Base-by-base conservation (phyloP, 139 green algal genomes). In the Chlamydomonas incerta region DNA sequence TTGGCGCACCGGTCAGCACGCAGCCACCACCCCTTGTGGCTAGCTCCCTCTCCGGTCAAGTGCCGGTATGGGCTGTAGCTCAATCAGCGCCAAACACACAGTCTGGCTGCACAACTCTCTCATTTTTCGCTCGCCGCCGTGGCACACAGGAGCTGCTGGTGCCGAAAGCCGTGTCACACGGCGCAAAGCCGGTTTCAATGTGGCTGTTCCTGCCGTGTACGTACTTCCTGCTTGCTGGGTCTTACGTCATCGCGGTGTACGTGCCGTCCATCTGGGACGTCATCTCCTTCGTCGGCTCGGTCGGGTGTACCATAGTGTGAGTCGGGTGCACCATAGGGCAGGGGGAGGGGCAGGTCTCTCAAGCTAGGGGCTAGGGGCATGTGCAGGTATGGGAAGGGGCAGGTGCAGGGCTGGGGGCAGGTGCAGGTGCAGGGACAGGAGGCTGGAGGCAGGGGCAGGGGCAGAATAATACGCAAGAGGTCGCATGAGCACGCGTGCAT, bases 171-270 rank as follows among this genome's bases (percentile, higher is more conserved):
- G 77, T 20, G 14, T 1, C 24, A 3, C 63, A 46, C 62, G 63
- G 63, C 41, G 41, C 63, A 18, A 23, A 46, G 21, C 77, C 77
- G 29, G 75, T 82, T 34, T 3, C 60, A 35, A 23, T 65, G 23
- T 4, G 29, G 17, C 63, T 83, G 20, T 74, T 66, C 77, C 77
- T 83, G 47, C 31, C n/a, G 15, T 52, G 4, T 46, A 83, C 77
- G 0, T 74, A 66, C 62, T 46, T 29, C 37, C 77, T 83, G 62
- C 65, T 83, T 41, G 63, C 63, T 14, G 4, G 46, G 2, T 50
- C 62, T n/a, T 83, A 83, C 58, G 62, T 15, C 62, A 65, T 83
- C 17, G 74, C 74, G 5, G 74, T 82, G 26, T 82, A 72, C 74
- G 58, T 82, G 21, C 74, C 74, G 0, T 72, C 58, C 34, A 82